Base-by-base conservation (phyloP, 176 grass and related monocot genomes). In the Musa troglodytarum region DNA sequence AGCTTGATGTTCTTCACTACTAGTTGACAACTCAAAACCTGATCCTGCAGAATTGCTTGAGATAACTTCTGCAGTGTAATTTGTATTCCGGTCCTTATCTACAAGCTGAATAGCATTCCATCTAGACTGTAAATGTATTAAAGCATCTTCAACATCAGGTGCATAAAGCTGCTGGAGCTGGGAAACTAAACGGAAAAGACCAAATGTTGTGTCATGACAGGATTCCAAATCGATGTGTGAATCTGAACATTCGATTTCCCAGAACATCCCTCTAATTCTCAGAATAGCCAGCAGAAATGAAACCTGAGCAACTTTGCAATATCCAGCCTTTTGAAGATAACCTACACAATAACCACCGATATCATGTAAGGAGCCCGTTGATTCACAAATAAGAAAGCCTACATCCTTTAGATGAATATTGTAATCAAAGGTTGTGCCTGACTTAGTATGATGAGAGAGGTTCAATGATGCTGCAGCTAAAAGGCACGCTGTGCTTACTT, bases 71-170 rank as follows among this genome's bases (percentile, higher is more conserved):
- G 51, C 22, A 13, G 79, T 75, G 59, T 82, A 75, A 81, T 28
- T 65, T 65, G 49, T 34, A 73, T 65, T 24, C 43, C 63, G 25
- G 70, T 87, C 82, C 64, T 76, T 84, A 53, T 87, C 83, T 69
- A 81, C 83, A 58, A 76, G 76, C 78, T 94, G 82, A 75, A 87
- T 80, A 80, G 66, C 94, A 89, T 99, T 94, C 95, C 95, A 99
- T 81, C 95, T 99, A 74, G 90, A 99, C 72, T 99, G 95, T 52
- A 99, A 84, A 91, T 99, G 95, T 59, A 80, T 77, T 76, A 99
- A 54, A 82, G 90, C 86, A 81, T 94, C 90, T 65, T 79, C 71
- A 85, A 94, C 87, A 88, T 99, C 95, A 15, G 86, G 95, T 71
- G 90, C 82, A 80, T 99, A 99, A 74, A 99, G 58, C 79, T 94